Evolutionary conservation across 441 rosid species (phyloP), one percentile per base, ranked within the genome.

Genomic region (Adansonia madagascariensis): DNA sequence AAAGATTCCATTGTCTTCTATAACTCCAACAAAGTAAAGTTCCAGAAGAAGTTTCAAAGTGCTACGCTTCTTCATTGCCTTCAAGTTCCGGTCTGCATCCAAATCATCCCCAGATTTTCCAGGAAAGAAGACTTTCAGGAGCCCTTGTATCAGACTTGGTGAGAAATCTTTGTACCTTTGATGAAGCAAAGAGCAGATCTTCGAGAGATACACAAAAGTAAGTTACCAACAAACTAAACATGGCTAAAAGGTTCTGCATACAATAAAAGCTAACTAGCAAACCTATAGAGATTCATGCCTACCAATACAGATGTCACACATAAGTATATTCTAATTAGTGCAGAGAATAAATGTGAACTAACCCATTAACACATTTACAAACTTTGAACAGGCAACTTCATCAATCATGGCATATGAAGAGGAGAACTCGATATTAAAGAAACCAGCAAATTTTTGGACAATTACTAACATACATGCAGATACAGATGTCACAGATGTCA

Each of bases 111-210:
- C 91, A 46, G 98, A 86, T 85, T 97, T 97, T 87, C 97, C 98
- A 81, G 97, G 99, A 80, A 86, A 87, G 87, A 94, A 97, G 63
- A 94, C 85, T 88, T 93, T 94, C 84, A 91, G 76, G 72, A 97
- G 97, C 65, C 97, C 97, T 81, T 97, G 98, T 60, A 85, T 81
- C 82, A 97, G 85, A 83, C 90, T 87, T 59, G 99, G 95, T 1
- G 98, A 90, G 83, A 97, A 97, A 68, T 94, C 99, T 79, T 85
- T 91, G 88, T 93, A 94, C 84, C 99, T 86, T 84, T 92, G 99
- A 84, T 96, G 98, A 85, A 96, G 98, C 86, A 96, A 84, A 53
- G 99, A 97, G 85, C 98, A 94, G 74, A 93, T 89, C 98, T 97
- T 83, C 64, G 79, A 74, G 84, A 84, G 65, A 82, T 41, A 73